These are phyloP conservation scores for Colletotrichum acutatum DNA, from an alignment of 2,329 filamentous ascomycete genomes.

Conservation along the genomic window DNA sequence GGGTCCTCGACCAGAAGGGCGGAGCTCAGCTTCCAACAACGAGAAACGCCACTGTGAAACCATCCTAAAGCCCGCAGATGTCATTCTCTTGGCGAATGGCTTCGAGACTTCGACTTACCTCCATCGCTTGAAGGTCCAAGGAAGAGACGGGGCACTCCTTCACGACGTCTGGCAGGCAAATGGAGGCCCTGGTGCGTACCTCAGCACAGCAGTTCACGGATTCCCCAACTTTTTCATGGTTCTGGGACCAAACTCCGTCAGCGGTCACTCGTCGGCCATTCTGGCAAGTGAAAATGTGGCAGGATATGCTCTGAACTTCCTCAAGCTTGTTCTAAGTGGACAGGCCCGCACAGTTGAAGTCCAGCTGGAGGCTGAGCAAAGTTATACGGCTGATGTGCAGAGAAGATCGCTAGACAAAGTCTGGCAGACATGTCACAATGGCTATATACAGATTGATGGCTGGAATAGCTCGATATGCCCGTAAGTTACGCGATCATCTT, in stretches of 20 bases:
- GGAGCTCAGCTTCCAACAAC: neutral
- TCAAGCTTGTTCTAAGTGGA: neutral
- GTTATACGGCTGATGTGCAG: slow-evolving; percentile 3
- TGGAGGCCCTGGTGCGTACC: slow-evolving; percentile 69
- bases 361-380: neutral
- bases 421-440: neutral
- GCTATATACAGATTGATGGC: neutral
- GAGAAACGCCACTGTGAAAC: slow-evolving; percentile 50
- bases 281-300: slow-evolving; percentile 65
- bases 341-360: neutral
- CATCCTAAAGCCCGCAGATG: slow-evolving; percentile 54
- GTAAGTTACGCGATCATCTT: neutral
- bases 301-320: neutral
- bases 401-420: slow-evolving; percentile 7
- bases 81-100: slow-evolving; percentile 71
- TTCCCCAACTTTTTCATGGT: slow-evolving; percentile 75
- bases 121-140: slow-evolving; percentile 59
- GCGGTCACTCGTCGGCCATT: slow-evolving; percentile 71
- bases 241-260: slow-evolving; percentile 70
- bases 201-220: slow-evolving; percentile 65
- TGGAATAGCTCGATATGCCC: slow-evolving; percentile 10
- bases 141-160: slow-evolving; percentile 51
- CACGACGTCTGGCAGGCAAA: slow-evolving; percentile 61
- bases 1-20: neutral
- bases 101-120: slow-evolving; percentile 67